Evolutionary conservation across 2,329 filamentous ascomycete genomes (phyloP), one percentile per base, ranked within the genome.

Genomic region (Claviceps monticola): DNA sequence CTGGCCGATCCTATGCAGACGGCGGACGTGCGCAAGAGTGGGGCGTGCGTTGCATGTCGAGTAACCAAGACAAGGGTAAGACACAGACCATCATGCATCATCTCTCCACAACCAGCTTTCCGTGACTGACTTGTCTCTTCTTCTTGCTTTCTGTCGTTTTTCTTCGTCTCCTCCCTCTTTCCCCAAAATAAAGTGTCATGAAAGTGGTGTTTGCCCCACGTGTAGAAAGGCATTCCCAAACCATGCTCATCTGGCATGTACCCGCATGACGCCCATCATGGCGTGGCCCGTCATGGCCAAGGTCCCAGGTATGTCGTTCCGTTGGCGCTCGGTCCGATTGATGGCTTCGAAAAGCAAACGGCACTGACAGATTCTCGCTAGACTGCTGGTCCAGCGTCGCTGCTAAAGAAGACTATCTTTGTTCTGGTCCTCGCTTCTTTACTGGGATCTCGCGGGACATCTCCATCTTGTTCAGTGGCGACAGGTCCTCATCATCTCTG

Each of bases 1-100:
- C 61, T 71, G 26, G 60, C 60, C 51, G 64, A 70, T 56, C 68
- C 65, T 43, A 65, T 70, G 54, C 68, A 74, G 61, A 75, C 74
- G 44, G 72, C 71, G 50, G 67, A 69, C 51, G 72, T 76, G 51
- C 72, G 74, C 56, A 71, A 72, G 59, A 66, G 65, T 57, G 70
- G 70, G 53, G 72, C 74, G 37, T 77, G 74, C 57, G 65, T 71
- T 51, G 69, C 68, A 52, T 76, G 74, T 61, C 72, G 68, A 56
- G 66, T 71, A 55, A 68, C 67, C 56, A 76, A 74, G 64, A 68
- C 70, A 57, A 62, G 65, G 58, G 74, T 75, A 68, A 68, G 71
- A 61, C 59, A 61, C 29, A 34, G 29, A 34, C 52, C 29, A 47
- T 49, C 50, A 38, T 54, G 51, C 52, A 51, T 29, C 26, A 29